Conservation (phyloP, 768 basidiomycete species). For the Auricularia heimuer region DNA sequence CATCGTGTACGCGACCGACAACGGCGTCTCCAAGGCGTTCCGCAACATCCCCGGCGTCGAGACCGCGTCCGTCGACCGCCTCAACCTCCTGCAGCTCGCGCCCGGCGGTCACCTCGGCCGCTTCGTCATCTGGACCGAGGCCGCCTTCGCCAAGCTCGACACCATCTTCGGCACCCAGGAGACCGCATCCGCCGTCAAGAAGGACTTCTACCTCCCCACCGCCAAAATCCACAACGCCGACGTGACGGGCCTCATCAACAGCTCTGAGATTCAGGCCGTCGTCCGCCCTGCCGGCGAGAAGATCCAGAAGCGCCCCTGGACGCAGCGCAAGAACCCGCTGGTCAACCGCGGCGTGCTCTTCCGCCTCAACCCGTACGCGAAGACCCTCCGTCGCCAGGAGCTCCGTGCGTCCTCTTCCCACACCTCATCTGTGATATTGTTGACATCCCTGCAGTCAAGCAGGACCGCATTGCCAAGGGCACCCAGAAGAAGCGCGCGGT, state of each 20-base stretch:
- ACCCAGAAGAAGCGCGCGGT: slow-evolving; percentile 49
- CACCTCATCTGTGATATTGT: background rate
- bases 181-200: slow-evolving; percentile 76
- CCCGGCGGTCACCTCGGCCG: slow-evolving; percentile 99
- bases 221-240: slow-evolving; percentile 97
- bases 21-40: slow-evolving; percentile 97
- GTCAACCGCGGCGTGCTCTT: slow-evolving; percentile 89
- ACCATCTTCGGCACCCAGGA: slow-evolving; percentile 94
- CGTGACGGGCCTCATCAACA: slow-evolving; percentile 95
- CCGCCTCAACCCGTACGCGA: slow-evolving; percentile 98
- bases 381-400: slow-evolving; percentile 83
- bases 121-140: slow-evolving; percentile 98
- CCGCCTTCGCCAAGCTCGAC: slow-evolving; percentile 86
- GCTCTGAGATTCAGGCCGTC: slow-evolving; percentile 94
- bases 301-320: slow-evolving; percentile 87
- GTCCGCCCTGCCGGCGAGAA: slow-evolving; percentile 83
- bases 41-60: slow-evolving; percentile 98
- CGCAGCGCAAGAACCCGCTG: slow-evolving; percentile 98
- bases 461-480: slow-evolving; percentile 57
- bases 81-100: slow-evolving; percentile 98
- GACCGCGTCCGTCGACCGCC: slow-evolving; percentile 82
- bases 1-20: slow-evolving; percentile 93
- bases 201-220: slow-evolving; percentile 83
- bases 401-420: slow-evolving; percentile 48
- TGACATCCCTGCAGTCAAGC: slow-evolving; percentile 46